A percentile compares a stretch with the other conserved stretches of the same genome.
phyloP scores from a whole-genome alignment of 192 early-diverging fungal genomes.

The Phlyctochytrium bullatum region DNA sequence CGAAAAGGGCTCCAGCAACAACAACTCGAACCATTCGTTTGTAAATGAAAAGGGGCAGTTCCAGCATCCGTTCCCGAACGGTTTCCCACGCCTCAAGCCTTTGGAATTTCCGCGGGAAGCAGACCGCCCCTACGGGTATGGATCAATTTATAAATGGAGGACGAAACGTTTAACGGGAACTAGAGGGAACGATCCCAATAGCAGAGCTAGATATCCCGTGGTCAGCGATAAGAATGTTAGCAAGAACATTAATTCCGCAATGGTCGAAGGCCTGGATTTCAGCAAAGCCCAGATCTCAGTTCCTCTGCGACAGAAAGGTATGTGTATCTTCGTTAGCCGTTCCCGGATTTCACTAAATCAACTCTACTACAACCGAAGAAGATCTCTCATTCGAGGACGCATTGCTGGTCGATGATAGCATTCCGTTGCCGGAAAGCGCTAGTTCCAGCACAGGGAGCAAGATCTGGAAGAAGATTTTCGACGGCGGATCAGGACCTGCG shows the following conservation, averaged over 20 bases:
- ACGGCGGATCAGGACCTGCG: no score
- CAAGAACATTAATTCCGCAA: slow-evolving; percentile 5
- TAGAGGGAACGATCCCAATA: no score
- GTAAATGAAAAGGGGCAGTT: no score
- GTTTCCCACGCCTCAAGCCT: no score
- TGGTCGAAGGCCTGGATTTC: slow-evolving; percentile 2
- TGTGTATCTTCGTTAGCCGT: not conserved
- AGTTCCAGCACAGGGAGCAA: no score
- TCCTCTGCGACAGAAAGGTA: slow-evolving; percentile 9
- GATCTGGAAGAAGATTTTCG: no score
- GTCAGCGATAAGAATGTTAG: slow-evolving; percentile 6
- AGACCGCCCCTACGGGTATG: no score
- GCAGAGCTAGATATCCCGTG: not conserved
- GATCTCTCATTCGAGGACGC: slow-evolving; percentile 29
- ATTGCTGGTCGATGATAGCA: slow-evolving; percentile 18
- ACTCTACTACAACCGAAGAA: slow-evolving; percentile 4
- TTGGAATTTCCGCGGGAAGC: no score
- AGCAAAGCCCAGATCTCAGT: not conserved
- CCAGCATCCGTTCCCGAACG: no score
- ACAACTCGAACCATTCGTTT: not conserved
- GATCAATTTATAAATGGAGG: no score
- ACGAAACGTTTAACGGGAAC: no score
- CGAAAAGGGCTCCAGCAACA: not conserved
- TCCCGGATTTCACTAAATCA: not conserved
- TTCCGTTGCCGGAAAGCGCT: no score